Evolutionary conservation across 331 rosid genomes (phyloP), one percentile per base, ranked within the genome.

Genomic region (Erythrophleum ivorense): DNA sequence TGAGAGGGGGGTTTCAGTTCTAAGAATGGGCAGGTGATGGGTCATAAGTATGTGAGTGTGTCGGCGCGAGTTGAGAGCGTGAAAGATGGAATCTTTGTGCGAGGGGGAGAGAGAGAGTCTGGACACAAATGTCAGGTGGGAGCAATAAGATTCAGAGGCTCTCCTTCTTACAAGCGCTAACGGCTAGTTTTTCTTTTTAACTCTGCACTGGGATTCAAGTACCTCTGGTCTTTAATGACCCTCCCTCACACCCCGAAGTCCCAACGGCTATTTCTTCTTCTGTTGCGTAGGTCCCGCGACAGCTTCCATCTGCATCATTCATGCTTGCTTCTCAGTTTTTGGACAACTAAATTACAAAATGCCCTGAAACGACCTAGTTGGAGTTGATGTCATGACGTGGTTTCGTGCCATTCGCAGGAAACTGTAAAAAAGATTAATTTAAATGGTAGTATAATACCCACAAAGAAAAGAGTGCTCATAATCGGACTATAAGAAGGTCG

Each of bases 141-240:
- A 52, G 84, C 85, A 80, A 82, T 45, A 72, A 75, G 82, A 75
- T 66, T 63, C 71, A 50, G 62, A 63, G 73, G 84, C 90, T 88
- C 91, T 72, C 71, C 41, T 62, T 31, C 68, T 10, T 62, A 62
- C 68, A 62, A 31, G 43, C 71, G 76, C 86, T 74, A 95, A 95
- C 98, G 96, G 98, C 98, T 95, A 93, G 91, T 91, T 91, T 79
- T 40, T 31, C 65, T 18, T 46, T 38, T 4, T 70, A 74, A 59
- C 34, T 24, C 36, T 68, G 65, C 66, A 43, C 48, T 67, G 69
- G 69, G 80, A 78, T 65, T 73, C 76, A 48, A 78, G 71, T 36
- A 16, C 69, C 78, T 50, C 78, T 49, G 84, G 53, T 45, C 72
- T 77, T 93, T 78, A 79, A 73, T 88, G 82, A 48, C 81, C 41